phyloP scores from a whole-genome alignment of 805 yeast genomes.

The Torulaspora maleeae region DNA sequence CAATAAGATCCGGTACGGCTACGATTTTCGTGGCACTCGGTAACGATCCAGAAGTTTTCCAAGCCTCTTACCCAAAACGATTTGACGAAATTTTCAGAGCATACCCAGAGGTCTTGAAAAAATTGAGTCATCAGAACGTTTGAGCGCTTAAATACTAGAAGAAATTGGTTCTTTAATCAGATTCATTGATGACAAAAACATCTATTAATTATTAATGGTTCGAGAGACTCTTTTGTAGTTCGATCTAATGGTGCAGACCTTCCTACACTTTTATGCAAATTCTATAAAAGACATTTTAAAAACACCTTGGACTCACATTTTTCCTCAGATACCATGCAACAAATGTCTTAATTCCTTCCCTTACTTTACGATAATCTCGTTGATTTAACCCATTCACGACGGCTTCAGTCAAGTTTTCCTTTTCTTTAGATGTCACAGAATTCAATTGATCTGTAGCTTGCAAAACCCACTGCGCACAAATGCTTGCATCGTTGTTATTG shows the following conservation, averaged over 20 bases:
- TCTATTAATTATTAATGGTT: too few species aligned
- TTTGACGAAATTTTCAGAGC: constrained; percentile 60
- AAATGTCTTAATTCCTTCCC: constrained; percentile 70
- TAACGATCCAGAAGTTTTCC: constrained; percentile 78
- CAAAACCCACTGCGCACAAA: constrained; percentile 53
- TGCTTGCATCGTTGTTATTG: constrained; percentile 37
- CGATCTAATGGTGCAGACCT: neutral
- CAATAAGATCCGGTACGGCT: constrained; percentile 75
- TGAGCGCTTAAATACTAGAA: constrained; percentile 6
- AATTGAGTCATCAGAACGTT: constrained; percentile 38
- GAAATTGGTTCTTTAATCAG: neutral
- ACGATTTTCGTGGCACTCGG: constrained; percentile 82
- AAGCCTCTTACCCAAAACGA: constrained; percentile 62
- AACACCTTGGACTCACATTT: constrained; percentile 50
- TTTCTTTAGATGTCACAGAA: constrained; percentile 64
- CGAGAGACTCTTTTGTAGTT: neutral
- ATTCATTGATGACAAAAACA: neutral
- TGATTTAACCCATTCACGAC: constrained; percentile 57
- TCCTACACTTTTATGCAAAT: constrained; percentile 3
- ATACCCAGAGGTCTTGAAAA: constrained; percentile 65
- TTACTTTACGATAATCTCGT: constrained; percentile 67
- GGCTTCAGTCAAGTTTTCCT: constrained; percentile 53
- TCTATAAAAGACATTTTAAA: constrained; percentile 13
- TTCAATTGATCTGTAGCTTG: constrained; percentile 49
- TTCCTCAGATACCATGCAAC: constrained; percentile 79